Conservation (phyloP, 2,329 filamentous ascomycete species). For the Chaetomiaceae sp. region DNA sequence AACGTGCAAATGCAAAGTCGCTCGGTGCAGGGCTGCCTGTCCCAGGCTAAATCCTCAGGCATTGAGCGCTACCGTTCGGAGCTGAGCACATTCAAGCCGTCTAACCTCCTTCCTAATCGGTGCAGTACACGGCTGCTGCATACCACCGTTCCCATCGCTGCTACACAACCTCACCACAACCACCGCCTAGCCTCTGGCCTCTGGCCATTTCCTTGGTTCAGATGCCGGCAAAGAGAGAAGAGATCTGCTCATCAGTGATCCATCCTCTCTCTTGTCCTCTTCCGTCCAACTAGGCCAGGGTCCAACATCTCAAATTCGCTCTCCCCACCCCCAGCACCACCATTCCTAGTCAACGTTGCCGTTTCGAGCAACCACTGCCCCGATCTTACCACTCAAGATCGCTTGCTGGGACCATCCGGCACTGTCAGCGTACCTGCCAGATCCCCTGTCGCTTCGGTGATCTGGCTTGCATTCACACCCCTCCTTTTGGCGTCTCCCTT, state of each 20-base stretch:
- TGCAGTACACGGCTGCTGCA: slow-evolving; percentile 12
- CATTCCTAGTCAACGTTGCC: slow-evolving; percentile 17
- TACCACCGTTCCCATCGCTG: slow-evolving; percentile 8
- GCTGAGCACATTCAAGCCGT: slow-evolving; percentile 8
- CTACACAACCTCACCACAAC: slow-evolving; percentile 7
- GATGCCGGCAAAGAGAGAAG: slow-evolving; percentile 26
- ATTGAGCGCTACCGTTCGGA: slow-evolving; percentile 9
- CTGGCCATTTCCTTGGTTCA: slow-evolving; percentile 16
- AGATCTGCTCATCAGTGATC: slow-evolving; percentile 30
- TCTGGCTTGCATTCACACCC: slow-evolving; percentile 24
- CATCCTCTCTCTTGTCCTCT: slow-evolving; percentile 22
- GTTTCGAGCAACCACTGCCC: slow-evolving; percentile 15
- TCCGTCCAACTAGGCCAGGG: slow-evolving; percentile 16
- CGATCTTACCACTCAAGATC: slow-evolving; percentile 15
- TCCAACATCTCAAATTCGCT: slow-evolving; percentile 19
- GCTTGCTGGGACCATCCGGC: slow-evolving; percentile 11
- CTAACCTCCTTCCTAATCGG: slow-evolving; percentile 16
- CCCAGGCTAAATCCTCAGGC: slow-evolving; percentile 21
- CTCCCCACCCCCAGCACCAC: slow-evolving; percentile 25
- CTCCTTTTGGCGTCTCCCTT: slow-evolving; percentile 5
- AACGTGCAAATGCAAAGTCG: slow-evolving; percentile 9
- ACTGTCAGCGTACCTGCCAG: slow-evolving; percentile 9
- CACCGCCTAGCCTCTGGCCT: slow-evolving; percentile 1
- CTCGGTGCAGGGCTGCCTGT: slow-evolving; percentile 15
- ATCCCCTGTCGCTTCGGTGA: slow-evolving; percentile 23